phyloP scores from a whole-genome alignment of 306 rosid genomes.

The Calophaca sinica region DNA sequence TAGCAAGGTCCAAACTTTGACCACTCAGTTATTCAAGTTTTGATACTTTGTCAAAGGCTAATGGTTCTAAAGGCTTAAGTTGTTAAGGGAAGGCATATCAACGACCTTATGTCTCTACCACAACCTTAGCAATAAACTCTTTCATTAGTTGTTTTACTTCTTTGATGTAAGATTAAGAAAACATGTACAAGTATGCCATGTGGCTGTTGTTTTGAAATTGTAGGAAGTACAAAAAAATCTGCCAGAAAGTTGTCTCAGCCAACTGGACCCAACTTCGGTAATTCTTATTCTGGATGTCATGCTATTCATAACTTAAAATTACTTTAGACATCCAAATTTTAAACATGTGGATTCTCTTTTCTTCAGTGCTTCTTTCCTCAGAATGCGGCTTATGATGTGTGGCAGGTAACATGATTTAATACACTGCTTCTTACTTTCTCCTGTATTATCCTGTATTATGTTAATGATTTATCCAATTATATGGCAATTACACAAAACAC shows the following conservation, averaged over 20 bases:
- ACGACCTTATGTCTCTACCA: neutral
- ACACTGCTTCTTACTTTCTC: neutral
- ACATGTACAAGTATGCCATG: constrained; percentile 26
- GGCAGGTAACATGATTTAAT: constrained; percentile 73
- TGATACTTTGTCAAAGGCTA: neutral
- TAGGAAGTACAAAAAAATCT: constrained; percentile 78
- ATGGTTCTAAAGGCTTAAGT: neutral
- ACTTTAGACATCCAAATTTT: constrained; percentile 25
- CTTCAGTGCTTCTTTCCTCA: constrained; percentile 92
- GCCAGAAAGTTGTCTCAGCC: constrained; percentile 65
- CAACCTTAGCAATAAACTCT: constrained; percentile 31
- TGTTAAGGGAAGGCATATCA: constrained; percentile 6
- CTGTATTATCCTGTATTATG: neutral
- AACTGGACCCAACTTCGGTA: constrained; percentile 79
- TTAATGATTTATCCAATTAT: neutral
- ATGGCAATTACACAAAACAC: neutral
- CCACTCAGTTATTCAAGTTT: neutral
- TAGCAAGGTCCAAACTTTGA: constrained; percentile 4
- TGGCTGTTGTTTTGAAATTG: constrained; percentile 36
- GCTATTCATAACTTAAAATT: constrained; percentile 22
- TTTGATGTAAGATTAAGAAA: constrained; percentile 32
- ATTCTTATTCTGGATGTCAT: constrained; percentile 45
- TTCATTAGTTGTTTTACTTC: constrained; percentile 7
- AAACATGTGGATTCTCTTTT: constrained; percentile 21
- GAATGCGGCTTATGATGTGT: constrained; percentile 91